Evolutionary conservation across 345 rosid genomes (phyloP).

Genomic region (Lenwebbia sp.): DNA sequence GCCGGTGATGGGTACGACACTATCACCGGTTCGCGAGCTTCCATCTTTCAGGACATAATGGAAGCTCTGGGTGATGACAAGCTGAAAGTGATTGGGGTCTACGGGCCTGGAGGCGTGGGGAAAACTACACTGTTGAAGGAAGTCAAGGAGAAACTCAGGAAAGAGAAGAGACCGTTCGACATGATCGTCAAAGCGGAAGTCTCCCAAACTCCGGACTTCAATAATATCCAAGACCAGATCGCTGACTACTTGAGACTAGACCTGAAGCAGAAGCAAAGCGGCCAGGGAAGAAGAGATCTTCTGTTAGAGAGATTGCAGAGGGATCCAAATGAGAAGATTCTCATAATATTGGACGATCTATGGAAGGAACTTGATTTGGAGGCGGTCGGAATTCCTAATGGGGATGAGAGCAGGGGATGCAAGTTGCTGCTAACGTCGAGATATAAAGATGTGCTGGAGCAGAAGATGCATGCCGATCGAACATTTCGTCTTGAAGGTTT

Average conservation of each 20-base stretch:
- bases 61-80: background rate
- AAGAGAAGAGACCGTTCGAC: background rate
- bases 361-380: background rate
- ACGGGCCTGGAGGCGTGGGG: background rate
- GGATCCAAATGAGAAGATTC: background rate
- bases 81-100: background rate
- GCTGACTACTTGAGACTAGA: background rate
- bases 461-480: background rate
- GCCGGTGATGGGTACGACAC: background rate
- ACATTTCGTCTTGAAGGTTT: background rate
- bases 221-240: accelerated
- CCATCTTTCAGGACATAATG: background rate
- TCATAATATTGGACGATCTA: background rate
- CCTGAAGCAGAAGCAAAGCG: accelerated
- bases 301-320: background rate
- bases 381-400: background rate
- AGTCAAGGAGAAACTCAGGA: background rate
- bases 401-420: background rate
- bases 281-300: background rate
- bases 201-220: background rate
- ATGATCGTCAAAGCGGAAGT: background rate
- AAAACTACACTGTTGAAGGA: background rate
- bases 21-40: background rate
- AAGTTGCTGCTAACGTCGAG: background rate
- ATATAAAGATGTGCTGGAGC: background rate